phyloP scores from a whole-genome alignment of 2,329 filamentous ascomycete species.

The Ascochyta lentis region DNA sequence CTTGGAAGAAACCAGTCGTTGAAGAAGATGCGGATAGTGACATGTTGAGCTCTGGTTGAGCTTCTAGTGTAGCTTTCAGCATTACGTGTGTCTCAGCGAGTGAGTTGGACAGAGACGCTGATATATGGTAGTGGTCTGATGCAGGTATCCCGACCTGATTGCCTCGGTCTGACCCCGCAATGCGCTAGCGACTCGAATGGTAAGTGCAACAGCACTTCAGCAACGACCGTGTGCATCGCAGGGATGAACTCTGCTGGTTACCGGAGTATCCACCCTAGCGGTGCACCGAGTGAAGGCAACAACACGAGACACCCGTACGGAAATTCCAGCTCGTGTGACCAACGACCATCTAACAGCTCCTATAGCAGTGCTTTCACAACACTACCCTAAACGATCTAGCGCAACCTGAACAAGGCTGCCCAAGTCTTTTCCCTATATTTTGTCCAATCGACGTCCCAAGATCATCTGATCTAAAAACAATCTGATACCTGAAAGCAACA shows the following conservation, averaged over 20 bases:
- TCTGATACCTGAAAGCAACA: too few relatives aligned
- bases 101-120: background rate
- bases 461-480: too few relatives aligned
- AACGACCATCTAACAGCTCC: too few relatives aligned
- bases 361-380: too few relatives aligned
- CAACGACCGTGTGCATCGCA: too few relatives aligned
- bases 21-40: conserved; percentile 31
- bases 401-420: too few relatives aligned
- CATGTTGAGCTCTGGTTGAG: conserved; percentile 27
- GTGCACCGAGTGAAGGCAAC: background rate
- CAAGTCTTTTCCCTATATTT: too few relatives aligned
- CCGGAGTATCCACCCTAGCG: background rate
- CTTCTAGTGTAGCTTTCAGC: conserved; percentile 11
- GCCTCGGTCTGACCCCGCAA: background rate
- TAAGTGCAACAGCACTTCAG: background rate
- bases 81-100: background rate
- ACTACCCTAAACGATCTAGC: too few relatives aligned
- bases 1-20: conserved; percentile 43
- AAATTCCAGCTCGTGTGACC: background rate
- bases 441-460: too few relatives aligned
- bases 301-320: background rate
- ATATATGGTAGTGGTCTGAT: background rate
- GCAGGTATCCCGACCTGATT: background rate
- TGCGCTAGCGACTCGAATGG: conserved; percentile 8
- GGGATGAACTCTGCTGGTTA: too few relatives aligned